Base-by-base conservation (phyloP, 768 basidiomycete genomes). In the Panellus pusillus region DNA sequence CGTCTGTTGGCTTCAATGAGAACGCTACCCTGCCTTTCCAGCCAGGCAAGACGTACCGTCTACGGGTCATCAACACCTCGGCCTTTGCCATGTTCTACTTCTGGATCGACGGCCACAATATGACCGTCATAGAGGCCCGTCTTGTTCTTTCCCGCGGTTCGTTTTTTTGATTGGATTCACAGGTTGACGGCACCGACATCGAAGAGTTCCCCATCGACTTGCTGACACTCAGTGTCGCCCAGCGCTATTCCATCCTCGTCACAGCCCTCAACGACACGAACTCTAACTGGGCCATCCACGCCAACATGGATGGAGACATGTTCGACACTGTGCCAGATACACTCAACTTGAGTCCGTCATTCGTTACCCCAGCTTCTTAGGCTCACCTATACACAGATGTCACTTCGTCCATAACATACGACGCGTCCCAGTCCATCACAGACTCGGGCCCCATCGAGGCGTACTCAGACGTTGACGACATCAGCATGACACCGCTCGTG, bases 161-260 rank as follows among this genome's bases (percentile, higher is more conserved):
- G 27, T 13, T 37, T 28, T 17, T 18, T 42, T 24, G 35, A 50
- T 24, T 58, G 35, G 35, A 20, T 29, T 42, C 2, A 54, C 38
- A 47, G 49, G 49, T 38, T 2, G 36, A 55, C 8, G 55, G 90
- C 84, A 89, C 82, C 1, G 96, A 98, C 72, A 78, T 86, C 2
- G 79, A 89, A 65, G 84, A 86, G 57, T 87, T 73, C 37, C 79
- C 85, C 0, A 85, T 86, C 58, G 88, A 91, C 65, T 68, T 88
- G 35, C 63, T 98, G 45, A 79, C 82, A 39, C 52, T 98, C 52
- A 78, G 91, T 13, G 93, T 89, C 28, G 94, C 94, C 0, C 96
- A 98, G 69, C 84, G 96, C 17, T 97, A 96, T 70, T 95, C 94
- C 0, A 76, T 99, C 37, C 83, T 98, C 29, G 91, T 99, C 47